phyloP scores from a whole-genome alignment of 495 filamentous ascomycete genomes.

The Bacidia rubella region DNA sequence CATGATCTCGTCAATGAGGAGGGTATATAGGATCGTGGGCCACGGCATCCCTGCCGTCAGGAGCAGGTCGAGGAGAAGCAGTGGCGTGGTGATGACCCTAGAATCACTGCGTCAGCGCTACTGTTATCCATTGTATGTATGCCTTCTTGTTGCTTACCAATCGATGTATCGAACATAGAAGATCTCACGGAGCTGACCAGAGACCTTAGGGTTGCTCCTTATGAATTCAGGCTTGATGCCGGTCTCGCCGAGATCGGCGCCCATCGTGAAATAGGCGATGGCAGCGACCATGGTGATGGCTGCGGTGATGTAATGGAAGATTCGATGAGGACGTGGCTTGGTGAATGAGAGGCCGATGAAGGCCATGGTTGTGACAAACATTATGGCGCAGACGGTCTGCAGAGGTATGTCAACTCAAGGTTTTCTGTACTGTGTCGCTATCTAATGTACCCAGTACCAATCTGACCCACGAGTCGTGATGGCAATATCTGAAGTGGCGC shows the following conservation, averaged over 20 bases:
- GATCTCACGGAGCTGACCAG: slow-evolving; percentile 43
- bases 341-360: slow-evolving; percentile 34
- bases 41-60: slow-evolving; percentile 52
- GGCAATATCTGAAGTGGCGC: slow-evolving; percentile 33
- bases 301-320: slow-evolving; percentile 60
- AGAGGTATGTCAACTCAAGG: not conserved
- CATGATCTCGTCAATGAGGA: slow-evolving; percentile 51
- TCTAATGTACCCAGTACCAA: slow-evolving; percentile 35
- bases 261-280: slow-evolving; percentile 58
- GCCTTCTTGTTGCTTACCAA: slow-evolving; percentile 37
- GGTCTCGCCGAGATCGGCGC: slow-evolving; percentile 51
- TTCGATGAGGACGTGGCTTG: slow-evolving; percentile 38
- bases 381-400: slow-evolving; percentile 28
- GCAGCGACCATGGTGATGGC: slow-evolving; percentile 45
- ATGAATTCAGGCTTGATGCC: slow-evolving; percentile 44
- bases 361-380: slow-evolving; percentile 25
- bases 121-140: too few relatives aligned
- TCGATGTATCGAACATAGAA: slow-evolving; percentile 63
- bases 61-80: slow-evolving; percentile 46
- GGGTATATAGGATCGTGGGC: slow-evolving; percentile 47
- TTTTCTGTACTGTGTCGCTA: not conserved
- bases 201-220: slow-evolving; percentile 28
- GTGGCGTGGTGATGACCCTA: slow-evolving; percentile 34
- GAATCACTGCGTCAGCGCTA: not conserved
- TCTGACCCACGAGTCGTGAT: slow-evolving; percentile 50